These are phyloP conservation scores for Zymoseptoria brevis DNA, from an alignment of 2,329 filamentous ascomycete genomes.

Conservation along the genomic window DNA sequence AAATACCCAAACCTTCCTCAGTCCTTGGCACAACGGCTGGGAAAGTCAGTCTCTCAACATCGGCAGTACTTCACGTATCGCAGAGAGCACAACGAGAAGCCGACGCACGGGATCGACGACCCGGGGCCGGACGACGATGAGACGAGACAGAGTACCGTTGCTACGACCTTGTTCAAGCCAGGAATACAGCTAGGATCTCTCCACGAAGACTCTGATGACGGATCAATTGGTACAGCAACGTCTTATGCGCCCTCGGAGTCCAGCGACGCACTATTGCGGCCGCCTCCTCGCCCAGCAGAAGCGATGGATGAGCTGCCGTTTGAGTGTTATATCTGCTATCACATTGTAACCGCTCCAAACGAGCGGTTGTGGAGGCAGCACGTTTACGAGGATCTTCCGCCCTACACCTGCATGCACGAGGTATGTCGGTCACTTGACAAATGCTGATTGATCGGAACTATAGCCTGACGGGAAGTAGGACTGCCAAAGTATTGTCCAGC, in stretches of 20 bases:
- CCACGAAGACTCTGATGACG: background rate
- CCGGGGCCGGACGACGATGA: background rate
- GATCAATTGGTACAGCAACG: background rate
- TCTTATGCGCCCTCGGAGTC: background rate
- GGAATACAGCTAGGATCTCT: background rate
- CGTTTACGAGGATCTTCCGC: constrained; percentile 3
- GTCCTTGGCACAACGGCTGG: constrained; percentile 23
- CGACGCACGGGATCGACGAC: constrained; percentile 5
- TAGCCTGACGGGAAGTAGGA: background rate
- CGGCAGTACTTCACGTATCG: constrained; percentile 30
- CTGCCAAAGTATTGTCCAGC: background rate
- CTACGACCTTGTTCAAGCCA: background rate
- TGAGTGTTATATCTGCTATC: background rate
- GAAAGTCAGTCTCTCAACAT: constrained; percentile 26
- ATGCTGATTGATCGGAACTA: no score
- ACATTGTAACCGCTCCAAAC: background rate
- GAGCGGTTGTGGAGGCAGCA: constrained; percentile 1
- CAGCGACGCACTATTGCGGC: background rate
- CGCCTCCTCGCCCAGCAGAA: background rate
- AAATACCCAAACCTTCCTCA: constrained; percentile 4
- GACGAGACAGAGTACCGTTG: background rate
- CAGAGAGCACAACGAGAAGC: constrained; percentile 27
- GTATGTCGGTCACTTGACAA: background rate
- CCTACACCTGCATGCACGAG: constrained; percentile 1
- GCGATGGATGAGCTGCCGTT: background rate